These are phyloP conservation scores for Acacia melanoxylon DNA, from an alignment of 306 rosid genomes.

Conservation along the genomic window DNA sequence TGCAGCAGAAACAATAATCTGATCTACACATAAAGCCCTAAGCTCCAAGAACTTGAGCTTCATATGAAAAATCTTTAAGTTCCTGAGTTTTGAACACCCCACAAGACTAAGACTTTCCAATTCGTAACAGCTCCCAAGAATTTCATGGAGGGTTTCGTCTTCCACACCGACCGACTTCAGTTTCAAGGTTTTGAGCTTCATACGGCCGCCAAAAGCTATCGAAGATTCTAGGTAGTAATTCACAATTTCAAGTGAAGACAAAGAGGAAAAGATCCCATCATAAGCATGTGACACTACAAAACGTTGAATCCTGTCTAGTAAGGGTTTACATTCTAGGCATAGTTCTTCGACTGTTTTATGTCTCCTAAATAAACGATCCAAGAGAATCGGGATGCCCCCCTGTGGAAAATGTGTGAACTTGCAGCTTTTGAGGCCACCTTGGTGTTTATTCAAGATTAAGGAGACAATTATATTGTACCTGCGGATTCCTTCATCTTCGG, in stretches of 20 bases:
- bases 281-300: too few species aligned
- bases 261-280: not conserved
- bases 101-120: conserved; percentile 17
- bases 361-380: not conserved
- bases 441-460: not conserved
- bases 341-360: not conserved
- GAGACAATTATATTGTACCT: not conserved
- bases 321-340: conserved; percentile 1
- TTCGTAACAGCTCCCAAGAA: not conserved
- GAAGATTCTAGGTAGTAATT: not conserved
- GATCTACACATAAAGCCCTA: not conserved
- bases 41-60: conserved; percentile 23
- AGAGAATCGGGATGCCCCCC: not conserved
- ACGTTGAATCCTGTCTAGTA: not conserved
- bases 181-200: not conserved
- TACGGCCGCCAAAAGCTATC: conserved; percentile 3
- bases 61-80: not conserved
- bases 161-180: not conserved
- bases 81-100: not conserved
- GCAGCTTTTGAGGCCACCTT: not conserved
- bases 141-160: not conserved
- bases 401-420: conserved; percentile 1
- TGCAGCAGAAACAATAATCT: conserved; percentile 14
- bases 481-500: not conserved
- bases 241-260: conserved; percentile 16